These are phyloP conservation scores for Tricholoma terreum DNA, from an alignment of 768 basidiomycete species.

Conservation along the genomic window DNA sequence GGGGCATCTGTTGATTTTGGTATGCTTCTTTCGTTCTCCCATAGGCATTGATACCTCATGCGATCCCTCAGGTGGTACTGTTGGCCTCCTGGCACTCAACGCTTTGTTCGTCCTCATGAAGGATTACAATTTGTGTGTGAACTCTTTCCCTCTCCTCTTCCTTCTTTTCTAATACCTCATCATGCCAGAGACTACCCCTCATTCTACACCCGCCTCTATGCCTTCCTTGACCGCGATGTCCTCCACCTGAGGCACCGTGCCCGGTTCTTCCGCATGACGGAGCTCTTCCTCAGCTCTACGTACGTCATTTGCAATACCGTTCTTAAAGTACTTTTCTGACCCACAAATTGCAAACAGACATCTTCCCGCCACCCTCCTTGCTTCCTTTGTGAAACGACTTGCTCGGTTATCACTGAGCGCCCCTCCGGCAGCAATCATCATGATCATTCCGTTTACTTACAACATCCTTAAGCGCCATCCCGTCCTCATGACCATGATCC, in stretches of 20 bases:
- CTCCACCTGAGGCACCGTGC: constrained; percentile 92
- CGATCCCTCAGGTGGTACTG: constrained; percentile 59
- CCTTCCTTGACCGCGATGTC: constrained; percentile 82
- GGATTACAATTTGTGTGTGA: constrained; percentile 85
- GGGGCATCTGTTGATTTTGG: constrained; percentile 80
- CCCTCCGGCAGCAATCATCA: constrained; percentile 86
- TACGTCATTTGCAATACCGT: constrained; percentile 34
- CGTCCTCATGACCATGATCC: constrained; percentile 90
- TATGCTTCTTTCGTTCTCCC: constrained; percentile 26
- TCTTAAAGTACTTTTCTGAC: background rate
- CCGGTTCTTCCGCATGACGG: constrained; percentile 90
- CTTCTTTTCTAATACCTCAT: background rate
- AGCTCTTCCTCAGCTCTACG: constrained; percentile 91
- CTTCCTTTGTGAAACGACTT: constrained; percentile 92
- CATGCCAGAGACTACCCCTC: constrained; percentile 83
- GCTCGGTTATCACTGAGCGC: constrained; percentile 80
- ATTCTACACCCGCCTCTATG: constrained; percentile 91
- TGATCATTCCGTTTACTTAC: constrained; percentile 91
- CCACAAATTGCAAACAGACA: constrained; percentile 42
- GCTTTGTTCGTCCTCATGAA: constrained; percentile 88
- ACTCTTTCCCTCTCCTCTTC: background rate
- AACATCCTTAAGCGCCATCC: constrained; percentile 93
- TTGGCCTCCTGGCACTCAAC: constrained; percentile 88
- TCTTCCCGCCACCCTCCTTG: constrained; percentile 85
- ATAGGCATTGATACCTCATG: background rate